A percentile compares a stretch with the other conserved stretches of the same genome.
These are phyloP conservation scores for Lasiosphaeriaceae sp. DNA, from an alignment of 495 filamentous ascomycete genomes.

Conservation along the genomic window DNA sequence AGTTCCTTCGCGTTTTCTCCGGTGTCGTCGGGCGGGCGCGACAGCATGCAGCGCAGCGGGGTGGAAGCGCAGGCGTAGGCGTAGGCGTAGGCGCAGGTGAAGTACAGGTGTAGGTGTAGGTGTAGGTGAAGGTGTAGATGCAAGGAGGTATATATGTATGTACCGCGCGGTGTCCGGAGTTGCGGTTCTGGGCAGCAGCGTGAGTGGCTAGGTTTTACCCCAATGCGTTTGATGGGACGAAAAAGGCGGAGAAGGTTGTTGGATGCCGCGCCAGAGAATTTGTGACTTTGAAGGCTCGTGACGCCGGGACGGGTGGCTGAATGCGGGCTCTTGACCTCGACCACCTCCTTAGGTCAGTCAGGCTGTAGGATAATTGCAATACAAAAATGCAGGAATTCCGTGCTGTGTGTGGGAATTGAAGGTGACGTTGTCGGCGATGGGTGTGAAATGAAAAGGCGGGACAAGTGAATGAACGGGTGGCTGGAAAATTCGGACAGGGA, in stretches of 20 bases:
- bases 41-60: not conserved
- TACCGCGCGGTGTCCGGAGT: constrained; percentile 7
- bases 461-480: constrained; percentile 16
- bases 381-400: constrained; percentile 26
- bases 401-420: constrained; percentile 12
- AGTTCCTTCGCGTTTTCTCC: not conserved
- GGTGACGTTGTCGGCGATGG: constrained; percentile 13
- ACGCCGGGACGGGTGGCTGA: not conserved
- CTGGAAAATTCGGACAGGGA: constrained; percentile 24
- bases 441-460: constrained; percentile 25
- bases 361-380: constrained; percentile 21
- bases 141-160: not conserved
- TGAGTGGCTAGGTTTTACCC: constrained; percentile 11
- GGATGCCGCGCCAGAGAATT: constrained; percentile 2
- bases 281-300: constrained; percentile 2
- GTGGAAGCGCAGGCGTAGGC: not conserved
- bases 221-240: constrained; percentile 12
- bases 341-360: not conserved
- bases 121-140: no score
- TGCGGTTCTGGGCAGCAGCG: constrained; percentile 11
- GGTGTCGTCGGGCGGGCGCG: constrained; percentile 1
- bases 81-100: not conserved
- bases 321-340: constrained; percentile 1
- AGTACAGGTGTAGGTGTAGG: not conserved
- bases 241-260: not conserved